These are phyloP conservation scores for Pythium coloratum DNA, from an alignment of 352 stramenopile genomes.

Conservation along the genomic window DNA sequence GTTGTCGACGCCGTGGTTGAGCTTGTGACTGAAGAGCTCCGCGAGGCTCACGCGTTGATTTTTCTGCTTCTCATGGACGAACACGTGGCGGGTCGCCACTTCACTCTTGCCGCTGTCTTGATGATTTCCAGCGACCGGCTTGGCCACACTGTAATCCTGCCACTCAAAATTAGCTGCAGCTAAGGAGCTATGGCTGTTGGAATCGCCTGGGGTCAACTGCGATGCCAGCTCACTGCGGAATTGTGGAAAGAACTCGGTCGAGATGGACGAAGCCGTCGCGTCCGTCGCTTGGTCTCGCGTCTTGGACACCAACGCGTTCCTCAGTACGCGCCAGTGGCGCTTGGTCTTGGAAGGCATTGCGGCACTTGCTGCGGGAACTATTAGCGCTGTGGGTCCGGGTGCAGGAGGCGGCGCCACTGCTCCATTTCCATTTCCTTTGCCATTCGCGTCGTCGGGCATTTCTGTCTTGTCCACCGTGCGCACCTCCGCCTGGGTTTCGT, in stretches of 20 bases:
- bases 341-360: slow-evolving; percentile 35
- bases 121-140: neutral
- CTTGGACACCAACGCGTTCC: slow-evolving; percentile 52
- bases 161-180: slow-evolving; percentile 47
- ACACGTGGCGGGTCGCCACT: slow-evolving; percentile 22
- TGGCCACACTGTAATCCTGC: slow-evolving; percentile 44
- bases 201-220: neutral
- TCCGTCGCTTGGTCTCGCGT: slow-evolving; percentile 28
- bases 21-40: slow-evolving; percentile 73
- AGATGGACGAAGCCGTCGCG: slow-evolving; percentile 55
- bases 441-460: slow-evolving; percentile 18
- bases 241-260: slow-evolving; percentile 64
- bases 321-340: slow-evolving; percentile 71
- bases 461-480: neutral
- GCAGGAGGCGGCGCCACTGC: neutral
- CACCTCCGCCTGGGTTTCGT: slow-evolving; percentile 4
- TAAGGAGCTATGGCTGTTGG: neutral
- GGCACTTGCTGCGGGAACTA: neutral
- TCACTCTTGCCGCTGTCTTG: neutral
- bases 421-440: slow-evolving; percentile 1
- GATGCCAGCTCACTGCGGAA: slow-evolving; percentile 23
- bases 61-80: slow-evolving; percentile 77
- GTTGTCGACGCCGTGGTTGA: slow-evolving; percentile 84
- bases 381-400: neutral
- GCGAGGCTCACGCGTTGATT: slow-evolving; percentile 48